These are phyloP conservation scores for Talaromyces piceae DNA, from an alignment of 2,329 filamentous ascomycete species.

Conservation along the genomic window DNA sequence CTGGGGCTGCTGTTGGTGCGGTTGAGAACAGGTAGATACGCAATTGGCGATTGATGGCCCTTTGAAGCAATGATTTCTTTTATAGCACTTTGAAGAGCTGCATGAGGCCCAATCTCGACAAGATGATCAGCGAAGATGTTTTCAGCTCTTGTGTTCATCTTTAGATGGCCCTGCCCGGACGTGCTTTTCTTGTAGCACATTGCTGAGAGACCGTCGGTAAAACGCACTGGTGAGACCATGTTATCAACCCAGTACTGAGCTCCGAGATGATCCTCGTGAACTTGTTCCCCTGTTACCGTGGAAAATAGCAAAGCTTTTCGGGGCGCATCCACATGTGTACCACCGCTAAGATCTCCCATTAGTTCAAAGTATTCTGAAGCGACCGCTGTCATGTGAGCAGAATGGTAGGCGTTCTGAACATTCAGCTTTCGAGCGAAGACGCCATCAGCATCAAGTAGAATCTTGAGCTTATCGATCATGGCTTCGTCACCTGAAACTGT, in stretches of 20 bases:
- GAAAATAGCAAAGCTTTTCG: constrained; percentile 19
- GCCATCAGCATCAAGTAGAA: constrained; percentile 15
- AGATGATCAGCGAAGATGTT: constrained; percentile 15
- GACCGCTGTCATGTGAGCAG: constrained; percentile 20
- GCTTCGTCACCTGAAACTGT: constrained; percentile 21
- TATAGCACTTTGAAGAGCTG: constrained; percentile 22
- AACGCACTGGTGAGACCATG: constrained; percentile 24
- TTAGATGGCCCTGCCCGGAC: not conserved
- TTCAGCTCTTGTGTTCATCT: constrained; percentile 1
- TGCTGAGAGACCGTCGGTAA: constrained; percentile 17
- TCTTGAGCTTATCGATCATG: constrained; percentile 19
- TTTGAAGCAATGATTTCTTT: constrained; percentile 17
- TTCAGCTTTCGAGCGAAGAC: constrained; percentile 23
- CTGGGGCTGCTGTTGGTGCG: constrained; percentile 17
- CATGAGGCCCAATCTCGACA: constrained; percentile 27
- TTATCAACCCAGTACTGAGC: constrained; percentile 26
- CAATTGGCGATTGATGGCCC: constrained; percentile 11
- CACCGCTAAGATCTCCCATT: constrained; percentile 16
- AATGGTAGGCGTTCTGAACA: constrained; percentile 27
- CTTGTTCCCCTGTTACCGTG: constrained; percentile 17
- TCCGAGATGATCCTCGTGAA: constrained; percentile 12
- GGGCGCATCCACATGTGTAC: constrained; percentile 9
- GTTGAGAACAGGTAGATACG: constrained; percentile 20
- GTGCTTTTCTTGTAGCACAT: constrained; percentile 10
- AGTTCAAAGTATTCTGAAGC: constrained; percentile 19